phyloP scores from a whole-genome alignment of 2,329 filamentous ascomycete genomes.

The Xylariaceae sp. region DNA sequence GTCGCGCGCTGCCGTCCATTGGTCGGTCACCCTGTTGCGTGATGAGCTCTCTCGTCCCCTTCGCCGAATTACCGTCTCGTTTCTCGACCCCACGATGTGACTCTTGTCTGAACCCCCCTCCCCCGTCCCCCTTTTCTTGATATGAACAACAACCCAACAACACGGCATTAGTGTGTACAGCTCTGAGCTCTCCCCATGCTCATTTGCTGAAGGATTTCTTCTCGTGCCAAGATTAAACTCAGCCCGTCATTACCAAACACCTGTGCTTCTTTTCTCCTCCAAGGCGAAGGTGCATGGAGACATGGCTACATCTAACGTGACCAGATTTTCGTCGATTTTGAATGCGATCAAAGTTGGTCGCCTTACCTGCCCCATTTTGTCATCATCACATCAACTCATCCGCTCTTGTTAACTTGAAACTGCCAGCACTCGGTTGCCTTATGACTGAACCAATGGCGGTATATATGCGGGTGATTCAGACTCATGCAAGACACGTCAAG shows the following conservation, averaged over 20 bases:
- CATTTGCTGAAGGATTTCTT: constrained; percentile 44
- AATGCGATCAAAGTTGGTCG: not conserved
- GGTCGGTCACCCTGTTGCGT: constrained; percentile 7
- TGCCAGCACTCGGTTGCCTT: no score
- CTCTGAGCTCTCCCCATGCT: constrained; percentile 39
- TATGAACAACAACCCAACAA: constrained; percentile 12
- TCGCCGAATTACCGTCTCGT: not conserved
- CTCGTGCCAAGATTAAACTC: constrained; percentile 44
- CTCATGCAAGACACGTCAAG: no score
- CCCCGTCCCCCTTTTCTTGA: not conserved
- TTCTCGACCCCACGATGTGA: not conserved
- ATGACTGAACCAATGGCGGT: no score
- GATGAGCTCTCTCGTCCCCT: constrained; percentile 1
- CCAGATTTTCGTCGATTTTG: not conserved
- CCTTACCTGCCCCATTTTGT: no score
- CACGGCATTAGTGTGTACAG: constrained; percentile 50
- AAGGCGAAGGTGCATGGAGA: constrained; percentile 57
- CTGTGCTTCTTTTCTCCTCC: constrained; percentile 37
- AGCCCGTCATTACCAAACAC: constrained; percentile 62
- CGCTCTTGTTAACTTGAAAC: no score
- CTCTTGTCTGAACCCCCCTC: not conserved
- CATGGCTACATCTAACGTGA: constrained; percentile 45
- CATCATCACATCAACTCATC: no score
- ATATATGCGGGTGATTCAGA: no score
- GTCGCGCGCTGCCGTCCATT: constrained; percentile 20